Base-by-base conservation (phyloP, 2,329 filamentous ascomycete species). In the Stylonectria norvegica region DNA sequence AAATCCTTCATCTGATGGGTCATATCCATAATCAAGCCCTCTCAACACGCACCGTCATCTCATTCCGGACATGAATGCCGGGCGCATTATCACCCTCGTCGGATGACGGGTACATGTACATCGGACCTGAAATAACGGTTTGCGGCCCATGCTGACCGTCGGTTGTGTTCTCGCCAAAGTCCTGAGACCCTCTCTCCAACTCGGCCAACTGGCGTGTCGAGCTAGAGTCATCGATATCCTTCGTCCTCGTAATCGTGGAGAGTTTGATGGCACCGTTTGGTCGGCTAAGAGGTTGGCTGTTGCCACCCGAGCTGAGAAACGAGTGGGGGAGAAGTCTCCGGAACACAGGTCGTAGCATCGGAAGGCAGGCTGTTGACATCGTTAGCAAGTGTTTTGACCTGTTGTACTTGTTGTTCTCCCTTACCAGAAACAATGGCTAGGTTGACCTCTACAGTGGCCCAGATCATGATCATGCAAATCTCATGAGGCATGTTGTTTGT, bases 391-490 rank as follows among this genome's bases (percentile, higher is more conserved):
- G 27, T 5, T 8, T 3, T 5, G 3, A 20, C 5, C 3, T 10
- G 15, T 30, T 6, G 27, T 15, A 10, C 6, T 2, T 17, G 4
- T 2, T 15, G 14, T 4, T 1, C 2, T 15, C 11, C 33, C 43
- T 29, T 47, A 61, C 58, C 47, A 30, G 58, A 55, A 17, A 62
- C 46, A 3, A 59, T 49, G 6, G 55, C 56, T 9, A 62, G 35
- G 10, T 62, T 57, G n/a, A 56, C 50, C 37, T 62, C 59, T 4
- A 54, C 50, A 4, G 48, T 52, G 4, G 53, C 57, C 59, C 57
- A 62, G n/a, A 53, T 47, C 16, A 59, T 52, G 20, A 56, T 55
- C 2, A 44, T 31, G 10, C 42, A 52, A 27, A 61, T 50, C 16
- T 62, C 51, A 5, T 56, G 23, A 2, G 56, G 49, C 30, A 60